These are phyloP conservation scores for Spergularia azorica DNA, from an alignment of 179 eudicot species.

Conservation along the genomic window DNA sequence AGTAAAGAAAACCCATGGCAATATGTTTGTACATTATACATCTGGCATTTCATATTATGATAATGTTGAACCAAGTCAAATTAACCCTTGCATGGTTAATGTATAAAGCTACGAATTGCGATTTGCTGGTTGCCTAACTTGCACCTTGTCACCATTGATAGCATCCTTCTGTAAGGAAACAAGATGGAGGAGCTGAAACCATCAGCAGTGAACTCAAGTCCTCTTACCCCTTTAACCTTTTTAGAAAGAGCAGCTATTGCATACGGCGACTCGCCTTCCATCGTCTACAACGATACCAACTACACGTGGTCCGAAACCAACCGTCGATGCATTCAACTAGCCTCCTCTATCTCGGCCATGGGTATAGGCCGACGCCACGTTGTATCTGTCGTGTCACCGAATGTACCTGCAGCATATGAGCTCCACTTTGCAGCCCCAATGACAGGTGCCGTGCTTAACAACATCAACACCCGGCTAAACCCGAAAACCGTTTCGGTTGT, in stretches of 20 bases:
- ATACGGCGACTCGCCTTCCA: constrained; percentile 8
- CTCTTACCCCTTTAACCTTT: constrained; percentile 15
- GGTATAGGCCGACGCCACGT: background rate
- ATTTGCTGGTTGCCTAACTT: too few species aligned
- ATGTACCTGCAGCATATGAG: constrained; percentile 18
- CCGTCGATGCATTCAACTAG: background rate
- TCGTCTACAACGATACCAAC: background rate
- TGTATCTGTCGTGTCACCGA: constrained; percentile 17
- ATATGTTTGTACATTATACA: too few species aligned
- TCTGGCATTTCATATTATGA: too few species aligned
- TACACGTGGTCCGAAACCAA: constrained; percentile 14
- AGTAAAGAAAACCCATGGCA: too few species aligned
- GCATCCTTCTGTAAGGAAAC: background rate
- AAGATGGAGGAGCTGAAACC: constrained; percentile 20
- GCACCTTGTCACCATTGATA: too few species aligned
- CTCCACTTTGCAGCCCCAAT: constrained; percentile 18
- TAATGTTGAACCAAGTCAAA: too few species aligned
- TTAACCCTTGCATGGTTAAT: too few species aligned
- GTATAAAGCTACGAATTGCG: too few species aligned
- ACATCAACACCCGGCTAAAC: constrained; percentile 16
- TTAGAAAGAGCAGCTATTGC: constrained; percentile 18
- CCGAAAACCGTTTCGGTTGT: background rate
- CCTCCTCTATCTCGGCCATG: background rate
- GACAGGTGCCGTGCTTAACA: constrained; percentile 14
- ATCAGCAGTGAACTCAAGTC: background rate